Evolutionary conservation across 495 filamentous ascomycete species (phyloP), one percentile per base, ranked within the genome.

Genomic region (Ramalina intermedia): DNA sequence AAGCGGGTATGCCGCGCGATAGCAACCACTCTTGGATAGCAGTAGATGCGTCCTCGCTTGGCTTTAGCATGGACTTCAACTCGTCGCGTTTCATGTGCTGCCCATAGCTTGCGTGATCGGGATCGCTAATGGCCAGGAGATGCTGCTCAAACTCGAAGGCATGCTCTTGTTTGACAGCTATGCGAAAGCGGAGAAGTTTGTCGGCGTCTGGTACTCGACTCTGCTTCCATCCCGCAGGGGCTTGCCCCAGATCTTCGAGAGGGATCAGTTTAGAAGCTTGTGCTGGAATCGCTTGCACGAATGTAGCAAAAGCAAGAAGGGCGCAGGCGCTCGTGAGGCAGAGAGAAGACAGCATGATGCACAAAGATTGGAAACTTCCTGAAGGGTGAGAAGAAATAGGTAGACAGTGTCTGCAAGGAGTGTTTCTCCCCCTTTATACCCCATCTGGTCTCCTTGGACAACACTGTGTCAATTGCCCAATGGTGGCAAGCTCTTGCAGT

Each of bases 71-170:
- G 0, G 65, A 61, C 43, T 64, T 65, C 43, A 80, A 59, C 51
- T 77, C 67, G 17, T 78, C 68, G n/a, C 71, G 67, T 46, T 69
- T 73, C 68, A 86, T 70, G 49, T 85, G 75, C 42, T 73, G 61
- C 1, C 83, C 82, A 59, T 85, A 85, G 4, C 60, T 65, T 3
- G 67, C 61, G 52, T 81, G 71, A 4, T 66, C 67, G 3, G 82
- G 83, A 3, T 75, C 78, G 16, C 79, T 79, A 27, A 87, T 66
- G 8, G 80, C 71, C 29, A 79, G 65, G 20, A 84, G 69, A 17
- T 63, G 70, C 48, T 77, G 65, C 58, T 85, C 79, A 37, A 85
- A 76, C 12, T 69, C 60, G 7, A 55, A 66, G 20, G 68, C 62
- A 35, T 74, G 74, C 24, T 72, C 64, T 51, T 78, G 72, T 23